Conservation (phyloP, 345 rosid genomes). For the Populus simonii region DNA sequence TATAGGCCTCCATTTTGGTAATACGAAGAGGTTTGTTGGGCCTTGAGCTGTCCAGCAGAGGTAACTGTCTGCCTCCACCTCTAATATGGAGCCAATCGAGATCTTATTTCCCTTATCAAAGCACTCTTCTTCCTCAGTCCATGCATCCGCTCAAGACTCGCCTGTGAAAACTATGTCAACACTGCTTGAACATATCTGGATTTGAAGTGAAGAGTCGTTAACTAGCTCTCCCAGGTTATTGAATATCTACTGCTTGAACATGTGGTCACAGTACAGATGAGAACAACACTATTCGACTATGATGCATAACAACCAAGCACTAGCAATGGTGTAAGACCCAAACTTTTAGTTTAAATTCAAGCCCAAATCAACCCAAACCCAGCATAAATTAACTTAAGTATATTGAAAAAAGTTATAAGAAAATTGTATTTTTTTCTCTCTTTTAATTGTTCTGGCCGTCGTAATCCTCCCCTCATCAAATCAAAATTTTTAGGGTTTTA, state of each 20-base stretch:
- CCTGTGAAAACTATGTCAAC: slow-evolving; percentile 74
- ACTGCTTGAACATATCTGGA: slow-evolving; percentile 35
- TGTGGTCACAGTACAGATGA: background rate
- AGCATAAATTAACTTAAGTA: too few species aligned
- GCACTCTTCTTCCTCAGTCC: slow-evolving; percentile 90
- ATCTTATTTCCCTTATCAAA: background rate
- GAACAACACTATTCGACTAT: background rate
- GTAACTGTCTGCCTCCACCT: background rate
- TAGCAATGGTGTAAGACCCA: too few species aligned
- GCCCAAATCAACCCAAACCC: too few species aligned
- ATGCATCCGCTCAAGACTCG: slow-evolving; percentile 84
- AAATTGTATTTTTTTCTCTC: too few species aligned
- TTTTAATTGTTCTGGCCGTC: too few species aligned
- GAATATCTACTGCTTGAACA: background rate
- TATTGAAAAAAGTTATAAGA: too few species aligned
- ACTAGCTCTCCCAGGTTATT: background rate
- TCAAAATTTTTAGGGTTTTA: too few species aligned
- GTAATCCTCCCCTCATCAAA: too few species aligned
- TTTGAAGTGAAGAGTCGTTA: background rate
- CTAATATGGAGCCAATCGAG: background rate
- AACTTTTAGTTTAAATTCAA: too few species aligned
- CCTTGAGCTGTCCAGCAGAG: background rate
- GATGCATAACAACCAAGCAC: too few species aligned
- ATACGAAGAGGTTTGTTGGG: background rate
- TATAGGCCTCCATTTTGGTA: background rate